phyloP scores from a whole-genome alignment of 2,329 filamentous ascomycete species.

The Penicillium thymicola region DNA sequence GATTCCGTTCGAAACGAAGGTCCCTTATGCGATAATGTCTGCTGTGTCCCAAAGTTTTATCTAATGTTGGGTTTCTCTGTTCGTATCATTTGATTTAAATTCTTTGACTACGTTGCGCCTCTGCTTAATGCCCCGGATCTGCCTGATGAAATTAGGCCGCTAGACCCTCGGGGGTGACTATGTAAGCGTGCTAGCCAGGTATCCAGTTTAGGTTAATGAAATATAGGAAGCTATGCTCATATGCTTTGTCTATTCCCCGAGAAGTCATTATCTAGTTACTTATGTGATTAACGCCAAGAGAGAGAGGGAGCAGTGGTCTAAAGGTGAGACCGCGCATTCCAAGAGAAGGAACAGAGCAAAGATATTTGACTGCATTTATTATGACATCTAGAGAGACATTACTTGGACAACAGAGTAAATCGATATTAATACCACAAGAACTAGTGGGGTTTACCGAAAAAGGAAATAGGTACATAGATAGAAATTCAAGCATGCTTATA shows the following conservation, averaged over 20 bases:
- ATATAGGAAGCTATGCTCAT: neutral
- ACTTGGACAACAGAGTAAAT: neutral
- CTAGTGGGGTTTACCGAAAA: neutral
- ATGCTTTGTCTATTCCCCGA: neutral
- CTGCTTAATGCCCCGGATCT: neutral
- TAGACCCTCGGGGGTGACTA: neutral
- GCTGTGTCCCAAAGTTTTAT: neutral
- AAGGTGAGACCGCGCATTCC: neutral
- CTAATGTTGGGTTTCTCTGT: neutral
- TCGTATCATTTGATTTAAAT: neutral
- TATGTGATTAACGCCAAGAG: neutral
- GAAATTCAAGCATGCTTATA: neutral
- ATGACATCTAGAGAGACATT: neutral
- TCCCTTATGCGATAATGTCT: neutral
- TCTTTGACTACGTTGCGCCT: neutral
- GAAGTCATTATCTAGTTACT: too few species aligned
- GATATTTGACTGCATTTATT: neutral
- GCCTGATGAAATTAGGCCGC: slow-evolving; percentile 1
- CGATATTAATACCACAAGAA: neutral
- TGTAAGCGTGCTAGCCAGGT: slow-evolving; percentile 5
- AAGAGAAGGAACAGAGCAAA: neutral
- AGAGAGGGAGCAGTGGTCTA: neutral
- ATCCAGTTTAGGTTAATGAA: slow-evolving; percentile 3
- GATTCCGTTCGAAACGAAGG: neutral
- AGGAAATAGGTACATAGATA: neutral